phyloP scores from a whole-genome alignment of 371 early-diverging fungal genomes.

The Rhizopus delemar region DNA sequence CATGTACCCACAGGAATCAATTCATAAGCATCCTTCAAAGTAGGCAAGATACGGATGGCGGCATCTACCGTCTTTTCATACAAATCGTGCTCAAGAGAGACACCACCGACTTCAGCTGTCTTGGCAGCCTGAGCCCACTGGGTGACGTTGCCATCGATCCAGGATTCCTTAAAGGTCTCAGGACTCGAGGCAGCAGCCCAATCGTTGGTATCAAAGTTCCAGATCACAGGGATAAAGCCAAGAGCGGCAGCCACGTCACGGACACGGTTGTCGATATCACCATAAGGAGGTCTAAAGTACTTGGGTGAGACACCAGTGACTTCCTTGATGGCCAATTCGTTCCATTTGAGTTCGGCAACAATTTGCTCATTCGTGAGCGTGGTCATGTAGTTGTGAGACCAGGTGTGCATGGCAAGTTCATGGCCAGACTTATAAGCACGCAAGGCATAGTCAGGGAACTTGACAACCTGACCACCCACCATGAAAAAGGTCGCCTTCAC shows the following conservation, averaged over 20 bases:
- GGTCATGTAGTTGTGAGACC: constrained; percentile 65
- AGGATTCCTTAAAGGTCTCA: constrained; percentile 12
- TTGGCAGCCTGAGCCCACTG: constrained; percentile 38
- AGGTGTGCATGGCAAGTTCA: constrained; percentile 59
- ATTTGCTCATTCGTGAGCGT: constrained; percentile 62
- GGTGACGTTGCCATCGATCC: constrained; percentile 44
- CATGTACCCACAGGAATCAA: constrained; percentile 34
- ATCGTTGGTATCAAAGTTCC: constrained; percentile 52
- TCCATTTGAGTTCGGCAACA: constrained; percentile 68
- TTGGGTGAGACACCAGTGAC: constrained; percentile 62
- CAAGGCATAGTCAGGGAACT: constrained; percentile 45
- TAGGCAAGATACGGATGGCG: constrained; percentile 41
- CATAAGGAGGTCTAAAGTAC: constrained; percentile 64
- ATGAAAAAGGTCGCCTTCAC: constrained; percentile 57
- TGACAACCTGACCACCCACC: constrained; percentile 55
- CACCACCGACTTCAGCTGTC: constrained; percentile 34
- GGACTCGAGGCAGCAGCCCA: constrained; percentile 34
- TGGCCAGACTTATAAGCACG: constrained; percentile 48
- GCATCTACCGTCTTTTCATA: constrained; percentile 40
- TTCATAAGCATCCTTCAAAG: constrained; percentile 28
- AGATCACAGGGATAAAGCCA: constrained; percentile 50
- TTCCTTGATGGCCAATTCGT: constrained; percentile 59
- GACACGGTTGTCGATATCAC: constrained; percentile 57
- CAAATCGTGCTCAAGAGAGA: constrained; percentile 49
- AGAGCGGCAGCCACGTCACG: constrained; percentile 49